A percentile compares a stretch with the other conserved stretches of the same genome.
Evolutionary conservation across 1,284 basidiomycete genomes (phyloP).

Genomic region (Heterobasidion annosum): DNA sequence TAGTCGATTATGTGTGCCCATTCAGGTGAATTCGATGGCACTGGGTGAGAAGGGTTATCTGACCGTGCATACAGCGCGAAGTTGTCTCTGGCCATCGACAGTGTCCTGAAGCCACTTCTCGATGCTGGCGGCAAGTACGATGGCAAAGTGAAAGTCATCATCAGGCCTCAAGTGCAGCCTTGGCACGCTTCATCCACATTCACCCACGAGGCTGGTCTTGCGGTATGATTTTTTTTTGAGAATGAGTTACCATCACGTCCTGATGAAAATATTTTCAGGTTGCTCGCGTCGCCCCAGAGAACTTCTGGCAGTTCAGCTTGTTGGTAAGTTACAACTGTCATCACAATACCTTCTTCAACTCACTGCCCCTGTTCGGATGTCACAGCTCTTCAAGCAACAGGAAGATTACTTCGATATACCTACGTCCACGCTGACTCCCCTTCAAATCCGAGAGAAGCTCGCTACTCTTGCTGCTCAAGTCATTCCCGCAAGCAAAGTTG

Average conservation of each 20-base stretch:
- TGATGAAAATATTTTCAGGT: constrained; percentile 29
- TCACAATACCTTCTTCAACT: constrained; percentile 8
- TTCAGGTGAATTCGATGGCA: constrained; percentile 41
- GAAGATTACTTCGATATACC: constrained; percentile 75
- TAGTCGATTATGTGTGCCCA: constrained; percentile 86
- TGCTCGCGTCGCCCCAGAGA: constrained; percentile 56
- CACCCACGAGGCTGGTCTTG: constrained; percentile 76
- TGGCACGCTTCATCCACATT: constrained; percentile 75
- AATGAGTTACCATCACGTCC: neutral
- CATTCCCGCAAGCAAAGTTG: constrained; percentile 36
- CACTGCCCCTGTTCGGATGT: neutral
- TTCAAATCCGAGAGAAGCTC: constrained; percentile 73
- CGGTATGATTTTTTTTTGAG: constrained; percentile 35
- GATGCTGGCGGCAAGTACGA: constrained; percentile 58
- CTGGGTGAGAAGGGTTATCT: neutral
- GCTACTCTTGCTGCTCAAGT: constrained; percentile 40
- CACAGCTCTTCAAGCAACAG: constrained; percentile 71
- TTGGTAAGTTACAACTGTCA: constrained; percentile 33
- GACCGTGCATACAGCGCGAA: constrained; percentile 38
- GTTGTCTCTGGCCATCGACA: constrained; percentile 49
- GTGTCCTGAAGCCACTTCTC: constrained; percentile 50
- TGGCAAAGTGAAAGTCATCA: constrained; percentile 72
- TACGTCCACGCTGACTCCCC: constrained; percentile 56
- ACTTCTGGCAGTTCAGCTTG: constrained; percentile 72
- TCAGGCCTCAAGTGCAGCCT: constrained; percentile 78